Percentiles rank a stretch among this genome's conserved stretches.
phyloP scores from a whole-genome alignment of 352 stramenopile species.

The Pythium dissimile region DNA sequence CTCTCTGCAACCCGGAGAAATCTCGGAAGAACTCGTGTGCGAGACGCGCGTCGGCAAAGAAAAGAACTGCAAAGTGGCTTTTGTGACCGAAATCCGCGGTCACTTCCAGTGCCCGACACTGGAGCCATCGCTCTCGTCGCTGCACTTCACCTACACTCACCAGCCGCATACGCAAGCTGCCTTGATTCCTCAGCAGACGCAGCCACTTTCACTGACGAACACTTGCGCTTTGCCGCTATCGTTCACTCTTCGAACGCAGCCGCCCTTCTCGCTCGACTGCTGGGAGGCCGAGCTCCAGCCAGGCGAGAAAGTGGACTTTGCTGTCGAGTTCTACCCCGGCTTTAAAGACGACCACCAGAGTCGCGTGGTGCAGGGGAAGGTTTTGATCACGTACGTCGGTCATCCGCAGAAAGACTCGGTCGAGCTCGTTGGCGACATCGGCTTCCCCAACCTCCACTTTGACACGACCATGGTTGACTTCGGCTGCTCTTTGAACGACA shows the following conservation, averaged over 20 bases:
- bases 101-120: constrained; percentile 91
- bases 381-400: constrained; percentile 79
- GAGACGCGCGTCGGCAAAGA: constrained; percentile 92
- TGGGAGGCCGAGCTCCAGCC: constrained; percentile 88
- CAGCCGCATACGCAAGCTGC: constrained; percentile 60
- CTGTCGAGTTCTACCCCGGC: constrained; percentile 92
- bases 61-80: constrained; percentile 85
- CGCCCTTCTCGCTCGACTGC: constrained; percentile 90
- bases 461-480: constrained; percentile 91
- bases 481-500: constrained; percentile 95
- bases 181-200: constrained; percentile 46
- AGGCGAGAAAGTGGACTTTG: constrained; percentile 69
- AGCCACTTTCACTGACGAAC: constrained; percentile 86
- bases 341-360: constrained; percentile 91
- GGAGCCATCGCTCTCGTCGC: constrained; percentile 53
- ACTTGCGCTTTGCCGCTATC: constrained; percentile 83
- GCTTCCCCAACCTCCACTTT: constrained; percentile 94
- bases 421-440: constrained; percentile 89
- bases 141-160: constrained; percentile 89
- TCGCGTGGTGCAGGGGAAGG: constrained; percentile 82
- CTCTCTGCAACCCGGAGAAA: constrained; percentile 47
- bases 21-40: constrained; percentile 87
- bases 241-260: constrained; percentile 88
- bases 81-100: constrained; percentile 82
- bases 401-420: constrained; percentile 91